phyloP scores from a whole-genome alignment of 345 rosid genomes.

The Salix suchowensis region DNA sequence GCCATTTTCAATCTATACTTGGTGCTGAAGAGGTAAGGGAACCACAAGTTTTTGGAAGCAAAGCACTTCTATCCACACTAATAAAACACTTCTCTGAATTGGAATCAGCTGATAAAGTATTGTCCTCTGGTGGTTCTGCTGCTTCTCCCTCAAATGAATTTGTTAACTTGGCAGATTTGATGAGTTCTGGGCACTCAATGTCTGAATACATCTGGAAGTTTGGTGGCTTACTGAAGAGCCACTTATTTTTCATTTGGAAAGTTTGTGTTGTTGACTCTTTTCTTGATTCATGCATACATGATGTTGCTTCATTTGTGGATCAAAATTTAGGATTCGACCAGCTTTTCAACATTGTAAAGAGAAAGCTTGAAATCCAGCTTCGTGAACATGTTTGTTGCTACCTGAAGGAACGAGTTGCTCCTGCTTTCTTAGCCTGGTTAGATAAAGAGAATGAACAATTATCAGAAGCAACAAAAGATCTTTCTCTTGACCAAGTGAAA shows the following conservation, averaged over 20 bases:
- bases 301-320: conserved; percentile 60
- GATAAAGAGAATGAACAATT: conserved; percentile 55
- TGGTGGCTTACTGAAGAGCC: conserved; percentile 47
- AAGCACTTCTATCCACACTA: conserved; percentile 48
- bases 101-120: conserved; percentile 51
- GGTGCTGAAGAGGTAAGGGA: conserved; percentile 45
- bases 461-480: conserved; percentile 40
- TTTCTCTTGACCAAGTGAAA: conserved; percentile 34
- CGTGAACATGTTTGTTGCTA: conserved; percentile 58
- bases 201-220: conserved; percentile 71
- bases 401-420: conserved; percentile 55
- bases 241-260: conserved; percentile 86
- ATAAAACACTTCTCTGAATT: conserved; percentile 64
- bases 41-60: conserved; percentile 46
- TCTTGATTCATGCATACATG: conserved; percentile 81
- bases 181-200: conserved; percentile 49
- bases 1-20: conserved; percentile 55
- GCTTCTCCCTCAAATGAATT: conserved; percentile 37
- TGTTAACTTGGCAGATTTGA: conserved; percentile 41
- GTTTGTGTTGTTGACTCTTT: conserved; percentile 65
- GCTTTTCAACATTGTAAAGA: conserved; percentile 65
- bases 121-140: conserved; percentile 40
- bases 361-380: conserved; percentile 70
- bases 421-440: conserved; percentile 56
- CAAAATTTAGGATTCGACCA: conserved; percentile 85